A percentile compares a stretch with the other conserved stretches of the same genome.
phyloP scores from a whole-genome alignment of 1,284 basidiomycete species.

The Polyporus tsugae region DNA sequence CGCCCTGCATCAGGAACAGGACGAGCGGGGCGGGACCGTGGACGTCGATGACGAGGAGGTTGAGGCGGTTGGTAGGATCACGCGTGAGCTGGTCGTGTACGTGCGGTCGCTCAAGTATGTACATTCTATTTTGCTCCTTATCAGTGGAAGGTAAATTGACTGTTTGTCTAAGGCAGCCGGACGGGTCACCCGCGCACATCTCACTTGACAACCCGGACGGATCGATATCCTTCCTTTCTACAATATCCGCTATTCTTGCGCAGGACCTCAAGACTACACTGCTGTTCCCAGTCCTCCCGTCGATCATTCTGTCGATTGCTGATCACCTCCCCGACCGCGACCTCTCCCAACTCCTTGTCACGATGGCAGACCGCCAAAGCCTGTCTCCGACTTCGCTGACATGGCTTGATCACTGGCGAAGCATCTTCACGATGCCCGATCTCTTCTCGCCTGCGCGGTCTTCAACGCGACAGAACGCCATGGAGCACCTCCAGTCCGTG shows the following conservation, averaged over 20 bases:
- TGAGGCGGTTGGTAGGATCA: slow-evolving; percentile 63
- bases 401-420: slow-evolving; percentile 74
- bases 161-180: slow-evolving; percentile 52
- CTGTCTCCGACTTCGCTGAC: slow-evolving; percentile 72
- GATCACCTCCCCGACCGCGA: slow-evolving; percentile 70
- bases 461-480: slow-evolving; percentile 61
- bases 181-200: slow-evolving; percentile 44
- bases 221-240: slow-evolving; percentile 64
- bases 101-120: slow-evolving; percentile 63
- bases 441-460: slow-evolving; percentile 57
- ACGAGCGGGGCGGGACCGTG: slow-evolving; percentile 65
- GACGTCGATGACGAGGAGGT: slow-evolving; percentile 73
- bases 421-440: slow-evolving; percentile 58
- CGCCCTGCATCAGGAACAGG: slow-evolving; percentile 45
- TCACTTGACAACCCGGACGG: slow-evolving; percentile 49
- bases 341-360: slow-evolving; percentile 62
- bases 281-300: slow-evolving; percentile 66
- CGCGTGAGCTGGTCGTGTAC: slow-evolving; percentile 64
- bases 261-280: slow-evolving; percentile 61
- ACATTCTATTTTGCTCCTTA: slow-evolving; percentile 6
- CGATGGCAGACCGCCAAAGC: slow-evolving; percentile 70
- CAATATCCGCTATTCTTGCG: slow-evolving; percentile 64
- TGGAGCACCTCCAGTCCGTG: slow-evolving; percentile 61
- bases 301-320: slow-evolving; percentile 67
- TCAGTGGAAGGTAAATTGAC: slow-evolving; percentile 4